Base-by-base conservation (phyloP, 495 filamentous ascomycete genomes). In the Evernia prunastri region DNA sequence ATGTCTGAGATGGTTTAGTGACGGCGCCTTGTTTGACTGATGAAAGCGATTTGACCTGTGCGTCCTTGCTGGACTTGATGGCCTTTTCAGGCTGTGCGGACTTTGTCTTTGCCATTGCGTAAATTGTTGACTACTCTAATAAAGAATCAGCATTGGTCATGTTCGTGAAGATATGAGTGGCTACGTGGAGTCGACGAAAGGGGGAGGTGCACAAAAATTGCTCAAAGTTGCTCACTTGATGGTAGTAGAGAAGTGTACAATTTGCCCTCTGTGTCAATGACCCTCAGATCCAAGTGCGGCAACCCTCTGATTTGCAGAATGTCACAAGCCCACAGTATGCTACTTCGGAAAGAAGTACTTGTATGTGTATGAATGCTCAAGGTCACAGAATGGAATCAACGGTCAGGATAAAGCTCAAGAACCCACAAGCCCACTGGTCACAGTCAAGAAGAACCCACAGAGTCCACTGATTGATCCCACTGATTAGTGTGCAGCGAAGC, bases 71-170 rank as follows among this genome's bases (percentile, higher is more conserved):
- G 43, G 64, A 31, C 71, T 76, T 77, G 69, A 67, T 59, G 64
- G 64, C 72, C 73, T 78, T 78, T 59, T 68, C 71, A 68, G 74
- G 43, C 74, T 75, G 72, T 45, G 63, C 60, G 58, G 73, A 71
- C 74, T 82, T 83, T 59, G 79, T 77, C 74, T 82, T 82, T 56
- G 79, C 81, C 81, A 83, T 83, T 69, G 68, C 76, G 72, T 71
- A 47, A 33, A 5, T 49, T 54, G 40, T 36, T n/a, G 53, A 23
- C n/a, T 36, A 27, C n/a, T 60, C 18, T 10, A 5, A 25, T 29
- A 7, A 18, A 42, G 13, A 43, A 20, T 63, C n/a, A 61, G 58
- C 60, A 2, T 27, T 61, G n/a, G 40, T 20, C 20, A 33, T 36
- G 0, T n/a, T 7, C 17, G 15, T 29, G 45, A 13, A 25, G n/a